Base-by-base conservation (phyloP, 2,329 filamentous ascomycete species). In the Colletotrichum eremochloae region DNA sequence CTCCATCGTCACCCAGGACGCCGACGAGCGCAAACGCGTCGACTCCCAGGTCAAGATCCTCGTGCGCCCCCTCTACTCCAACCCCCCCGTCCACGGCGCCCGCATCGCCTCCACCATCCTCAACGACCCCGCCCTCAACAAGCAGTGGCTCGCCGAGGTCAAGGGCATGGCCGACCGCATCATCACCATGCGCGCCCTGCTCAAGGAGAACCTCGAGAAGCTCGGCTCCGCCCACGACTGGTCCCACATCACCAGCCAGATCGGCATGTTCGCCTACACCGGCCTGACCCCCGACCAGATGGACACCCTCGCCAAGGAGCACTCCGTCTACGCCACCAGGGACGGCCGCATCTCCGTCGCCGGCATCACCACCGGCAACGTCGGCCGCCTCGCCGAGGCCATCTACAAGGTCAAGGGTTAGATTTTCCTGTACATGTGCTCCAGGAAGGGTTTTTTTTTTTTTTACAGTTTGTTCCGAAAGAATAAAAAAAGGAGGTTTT, bases 201-300 rank as follows among this genome's bases (percentile, higher is more conserved):
- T 99, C 81, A 97, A 96, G 90, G 90, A 94, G 79, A 97, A 98
- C 87, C 91, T 99, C 68, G 94, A 98, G 90, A 92, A 93, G 84
- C 91, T 98, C 74, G 96, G 96, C 81, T 96, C 93, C 88, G 95
- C 95, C 89, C 94, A 97, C 85, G 94, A 98, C 88, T 99, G 96
- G 96, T 94, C 92, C 83, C 96, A 99, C 89, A 99, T 99, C 85
- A 98, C 96, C 77, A 95, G 89, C 85, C 94, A 97, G 90, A 99
- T 99, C 80, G 96, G 96, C 86, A 99, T 99, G 96, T 99, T 99
- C 81, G 96, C 96, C 78, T 99, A 97, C 89, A 99, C 96, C 64
- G 96, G 96, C 74, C 87, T 99, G 79, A 96, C 88, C 78, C 87
- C 95, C 67, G 92, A 96, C 85, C 93, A 98, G 87, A 98, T 98